Evolutionary conservation across 257 asterid genomes (phyloP).

Genomic region (Salvia miltiorrhiza): DNA sequence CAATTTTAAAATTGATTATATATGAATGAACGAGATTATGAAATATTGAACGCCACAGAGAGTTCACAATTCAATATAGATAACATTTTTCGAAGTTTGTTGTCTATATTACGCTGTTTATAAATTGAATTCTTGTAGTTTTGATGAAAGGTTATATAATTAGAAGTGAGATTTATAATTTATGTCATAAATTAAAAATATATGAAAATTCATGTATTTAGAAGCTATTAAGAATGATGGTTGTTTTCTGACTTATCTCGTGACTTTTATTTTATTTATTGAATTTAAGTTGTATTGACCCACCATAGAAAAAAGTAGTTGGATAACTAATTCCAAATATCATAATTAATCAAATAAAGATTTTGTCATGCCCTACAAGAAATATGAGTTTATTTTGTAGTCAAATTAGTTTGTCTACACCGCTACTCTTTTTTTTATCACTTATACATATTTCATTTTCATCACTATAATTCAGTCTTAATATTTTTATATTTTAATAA

Average conservation of each 20-base stretch:
- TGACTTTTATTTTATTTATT: not conserved
- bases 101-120: no score
- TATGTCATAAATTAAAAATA: no score
- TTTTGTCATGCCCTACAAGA: not conserved
- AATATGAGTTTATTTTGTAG: not conserved
- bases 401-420: not conserved
- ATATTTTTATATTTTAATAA: not conserved
- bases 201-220: no score
- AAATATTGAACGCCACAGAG: no score
- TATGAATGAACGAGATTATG: no score
- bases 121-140: no score
- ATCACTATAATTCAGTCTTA: not conserved
- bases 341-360: not conserved
- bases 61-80: no score
- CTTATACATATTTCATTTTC: not conserved
- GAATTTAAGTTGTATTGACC: not conserved
- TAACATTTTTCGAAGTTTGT: no score
- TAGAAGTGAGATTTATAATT: no score
- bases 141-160: no score
- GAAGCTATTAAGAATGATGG: not conserved
- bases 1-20: no score
- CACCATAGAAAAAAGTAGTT: slow-evolving; percentile 11
- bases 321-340: slow-evolving; percentile 14
- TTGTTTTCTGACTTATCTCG: slow-evolving; percentile 1
- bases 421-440: not conserved